Percentiles rank a stretch among this genome's conserved stretches.
These are phyloP conservation scores for Vitis labrusca DNA, from an alignment of 164 flowering plant genomes.

Conservation along the genomic window DNA sequence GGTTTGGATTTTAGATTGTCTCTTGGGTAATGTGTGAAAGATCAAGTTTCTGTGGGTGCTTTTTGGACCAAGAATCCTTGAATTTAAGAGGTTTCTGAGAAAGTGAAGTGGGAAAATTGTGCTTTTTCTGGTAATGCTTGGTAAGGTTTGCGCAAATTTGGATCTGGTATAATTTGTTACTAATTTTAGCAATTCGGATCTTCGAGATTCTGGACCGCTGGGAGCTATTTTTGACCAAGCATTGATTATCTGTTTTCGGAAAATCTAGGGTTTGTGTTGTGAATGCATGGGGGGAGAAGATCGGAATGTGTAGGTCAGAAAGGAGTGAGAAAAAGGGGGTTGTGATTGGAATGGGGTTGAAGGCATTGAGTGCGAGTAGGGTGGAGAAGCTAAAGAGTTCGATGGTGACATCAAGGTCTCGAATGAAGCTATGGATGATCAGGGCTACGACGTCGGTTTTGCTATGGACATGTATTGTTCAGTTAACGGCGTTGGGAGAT, in stretches of 20 bases:
- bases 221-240: background rate
- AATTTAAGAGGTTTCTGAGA: background rate
- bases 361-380: constrained; percentile 20
- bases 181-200: background rate
- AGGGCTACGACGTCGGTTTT: constrained; percentile 78
- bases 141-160: background rate
- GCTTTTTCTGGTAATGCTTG: background rate
- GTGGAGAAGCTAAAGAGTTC: constrained; percentile 50
- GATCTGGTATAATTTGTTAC: background rate
- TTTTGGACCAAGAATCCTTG: background rate
- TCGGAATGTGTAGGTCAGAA: constrained; percentile 24
- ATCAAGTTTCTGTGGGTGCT: background rate
- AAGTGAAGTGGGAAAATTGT: background rate
- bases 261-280: background rate
- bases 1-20: background rate
- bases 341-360: constrained; percentile 28
- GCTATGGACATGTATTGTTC: constrained; percentile 87
- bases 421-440: constrained; percentile 79
- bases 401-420: constrained; percentile 27
- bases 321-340: constrained; percentile 17
- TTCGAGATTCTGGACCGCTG: background rate
- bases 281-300: constrained; percentile 1
- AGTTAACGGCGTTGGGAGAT: constrained; percentile 72
- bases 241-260: background rate
- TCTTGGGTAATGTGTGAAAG: background rate